These are phyloP conservation scores for Flaveria floridana DNA, from an alignment of 140 eudicot genomes.

Conservation along the genomic window DNA sequence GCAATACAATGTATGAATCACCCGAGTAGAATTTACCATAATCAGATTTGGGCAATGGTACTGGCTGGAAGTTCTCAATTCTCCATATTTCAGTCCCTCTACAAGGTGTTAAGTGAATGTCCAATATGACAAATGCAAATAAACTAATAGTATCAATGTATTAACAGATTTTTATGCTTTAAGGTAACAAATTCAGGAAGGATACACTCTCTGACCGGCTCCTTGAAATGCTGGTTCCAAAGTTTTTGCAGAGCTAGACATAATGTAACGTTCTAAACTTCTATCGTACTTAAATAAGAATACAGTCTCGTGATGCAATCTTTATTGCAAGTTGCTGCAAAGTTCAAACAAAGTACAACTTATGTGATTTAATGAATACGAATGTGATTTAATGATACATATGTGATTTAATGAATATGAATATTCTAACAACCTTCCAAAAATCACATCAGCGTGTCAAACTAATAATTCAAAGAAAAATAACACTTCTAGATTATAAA, in stretches of 20 bases:
- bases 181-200: conserved; percentile 39
- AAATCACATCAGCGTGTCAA: background rate
- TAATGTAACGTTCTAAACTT: conserved; percentile 30
- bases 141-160: conserved; percentile 1
- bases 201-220: conserved; percentile 91
- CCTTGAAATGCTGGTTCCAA: conserved; percentile 98
- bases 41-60: conserved; percentile 79
- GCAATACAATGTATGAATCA: conserved; percentile 87
- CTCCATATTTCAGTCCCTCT: conserved; percentile 99
- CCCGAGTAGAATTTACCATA: conserved; percentile 95
- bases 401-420: background rate
- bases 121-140: conserved; percentile 19
- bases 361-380: background rate
- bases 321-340: conserved; percentile 24
- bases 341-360: background rate
- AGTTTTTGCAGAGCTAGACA: conserved; percentile 80
- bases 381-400: background rate
- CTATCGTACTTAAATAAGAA: conserved; percentile 18
- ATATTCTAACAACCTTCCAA: conserved; percentile 14
- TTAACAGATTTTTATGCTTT: background rate
- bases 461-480: background rate
- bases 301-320: conserved; percentile 20
- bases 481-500: background rate
- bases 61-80: conserved; percentile 92
- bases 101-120: conserved; percentile 49